Evolutionary conservation across 2,329 filamentous ascomycete species (phyloP), one percentile per base, ranked within the genome.

Genomic region (Penicillium sp.): DNA sequence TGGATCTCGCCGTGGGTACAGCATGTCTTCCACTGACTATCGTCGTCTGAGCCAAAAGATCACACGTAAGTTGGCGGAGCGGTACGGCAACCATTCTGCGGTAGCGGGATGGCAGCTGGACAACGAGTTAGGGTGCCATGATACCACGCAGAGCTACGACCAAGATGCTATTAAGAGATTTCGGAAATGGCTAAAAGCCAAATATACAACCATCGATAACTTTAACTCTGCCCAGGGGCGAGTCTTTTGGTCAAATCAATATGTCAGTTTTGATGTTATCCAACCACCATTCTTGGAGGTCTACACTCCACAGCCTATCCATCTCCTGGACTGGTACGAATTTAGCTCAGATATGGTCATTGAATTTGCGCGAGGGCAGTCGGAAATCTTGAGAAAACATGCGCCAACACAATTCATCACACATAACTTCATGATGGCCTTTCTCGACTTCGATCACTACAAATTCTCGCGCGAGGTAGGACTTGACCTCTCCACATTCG

Each of bases 121-220:
- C n/a, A 45, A 45, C n/a, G 42, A 45, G n/a, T 21, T 45, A 13
- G 42, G 42, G 31, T 28, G 42, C n/a, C 36, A 39, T 23, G 36
- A 23, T 23, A 39, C 36, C 6, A 18, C 24, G 5, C 21, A 28
- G 9, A 45, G 42, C 42, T 45, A 28, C 42, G 42, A 45, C 26
- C 42, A 45, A 2, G 18, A 45, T 28, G 42, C 42, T 2, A 31
- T 45, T 11, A 31, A 19, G 14, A 29, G 42, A 16, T 45, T 45
- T 14, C 21, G 24, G 3, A 19, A 9, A 45, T 45, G 42, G 42
- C 26, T 45, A 11, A 3, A 45, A 18, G n/a, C 3, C n/a, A 45
- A 45, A 26, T 45, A 45, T 24, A 11, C 5, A 6, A 45, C 42
- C 1, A 45, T 45, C 26, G 42, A 45, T 5, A 45, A 45, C 24